Evolutionary conservation across 257 asterid species (phyloP).

Genomic region (Linderniella brevidens): DNA sequence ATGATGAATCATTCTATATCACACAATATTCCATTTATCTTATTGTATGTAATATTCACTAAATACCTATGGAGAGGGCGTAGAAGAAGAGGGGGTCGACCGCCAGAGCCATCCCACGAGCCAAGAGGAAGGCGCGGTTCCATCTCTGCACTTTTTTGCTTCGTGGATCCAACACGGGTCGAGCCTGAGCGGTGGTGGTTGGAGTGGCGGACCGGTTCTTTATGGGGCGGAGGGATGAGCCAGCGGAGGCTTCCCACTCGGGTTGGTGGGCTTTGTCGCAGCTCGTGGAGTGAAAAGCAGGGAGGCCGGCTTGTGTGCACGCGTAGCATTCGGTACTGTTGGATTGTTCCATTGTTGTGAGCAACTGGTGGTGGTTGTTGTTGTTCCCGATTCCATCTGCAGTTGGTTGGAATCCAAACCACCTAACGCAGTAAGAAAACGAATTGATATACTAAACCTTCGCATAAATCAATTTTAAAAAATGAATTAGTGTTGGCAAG

Average conservation of each 20-base stretch:
- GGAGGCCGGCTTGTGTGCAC: conserved; percentile 79
- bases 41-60: too few species aligned
- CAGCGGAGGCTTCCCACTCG: conserved; percentile 96
- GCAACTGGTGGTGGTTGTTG: too few species aligned
- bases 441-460: too few species aligned
- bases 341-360: too few species aligned
- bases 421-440: too few species aligned
- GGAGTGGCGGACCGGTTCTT: conserved; percentile 19
- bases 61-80: conserved; percentile 33
- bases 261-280: conserved; percentile 72
- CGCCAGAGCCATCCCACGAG: conserved; percentile 89
- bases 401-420: too few species aligned
- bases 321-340: conserved; percentile 51
- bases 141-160: conserved; percentile 68
- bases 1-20: too few species aligned
- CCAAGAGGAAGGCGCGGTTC: conserved; percentile 74
- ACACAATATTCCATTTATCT: too few species aligned
- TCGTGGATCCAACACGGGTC: conserved; percentile 57
- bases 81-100: conserved; percentile 87
- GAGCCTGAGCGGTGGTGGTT: conserved; percentile 5
- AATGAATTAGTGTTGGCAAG: too few species aligned
- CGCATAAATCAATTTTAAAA: too few species aligned
- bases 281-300: conserved; percentile 93
- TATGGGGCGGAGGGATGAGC: conserved; percentile 67
- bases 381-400: too few species aligned